Evolutionary conservation across 768 basidiomycete species (phyloP).

Genomic region (Leccinum subtestaceum): DNA sequence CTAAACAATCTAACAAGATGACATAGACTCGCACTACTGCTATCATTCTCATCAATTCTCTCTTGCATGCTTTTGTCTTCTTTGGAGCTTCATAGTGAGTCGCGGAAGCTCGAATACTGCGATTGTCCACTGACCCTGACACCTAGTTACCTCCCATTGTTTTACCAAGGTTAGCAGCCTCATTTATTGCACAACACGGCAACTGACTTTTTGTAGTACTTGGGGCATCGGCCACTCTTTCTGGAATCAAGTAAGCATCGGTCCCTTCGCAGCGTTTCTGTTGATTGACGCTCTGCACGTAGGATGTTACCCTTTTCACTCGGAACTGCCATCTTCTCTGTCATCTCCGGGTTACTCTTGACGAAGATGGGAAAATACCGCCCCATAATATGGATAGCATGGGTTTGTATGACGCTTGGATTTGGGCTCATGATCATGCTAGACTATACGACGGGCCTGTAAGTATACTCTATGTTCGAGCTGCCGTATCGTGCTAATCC

Average conservation of each 20-base stretch:
- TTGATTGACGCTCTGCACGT: not conserved
- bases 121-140: not conserved
- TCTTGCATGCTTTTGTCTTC: constrained; percentile 65
- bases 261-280: not conserved
- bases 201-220: constrained; percentile 40
- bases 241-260: constrained; percentile 58
- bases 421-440: constrained; percentile 75
- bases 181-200: not conserved
- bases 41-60: constrained; percentile 52
- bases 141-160: constrained; percentile 62
- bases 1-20: not conserved
- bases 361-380: constrained; percentile 59
- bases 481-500: constrained; percentile 5
- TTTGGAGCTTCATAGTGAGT: constrained; percentile 42
- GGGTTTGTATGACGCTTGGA: constrained; percentile 56
- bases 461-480: not conserved
- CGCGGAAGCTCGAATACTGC: not conserved
- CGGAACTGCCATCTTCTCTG: constrained; percentile 52
- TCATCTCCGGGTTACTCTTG: constrained; percentile 54
- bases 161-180: constrained; percentile 52
- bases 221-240: constrained; percentile 67
- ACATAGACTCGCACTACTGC: constrained; percentile 69
- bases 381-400: constrained; percentile 59
- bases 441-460: constrained; percentile 47
- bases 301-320: constrained; percentile 79